A percentile compares a stretch with the other conserved stretches of the same genome.
Evolutionary conservation across 2,329 filamentous ascomycete species (phyloP).

Genomic region (Alternaria consortialis): DNA sequence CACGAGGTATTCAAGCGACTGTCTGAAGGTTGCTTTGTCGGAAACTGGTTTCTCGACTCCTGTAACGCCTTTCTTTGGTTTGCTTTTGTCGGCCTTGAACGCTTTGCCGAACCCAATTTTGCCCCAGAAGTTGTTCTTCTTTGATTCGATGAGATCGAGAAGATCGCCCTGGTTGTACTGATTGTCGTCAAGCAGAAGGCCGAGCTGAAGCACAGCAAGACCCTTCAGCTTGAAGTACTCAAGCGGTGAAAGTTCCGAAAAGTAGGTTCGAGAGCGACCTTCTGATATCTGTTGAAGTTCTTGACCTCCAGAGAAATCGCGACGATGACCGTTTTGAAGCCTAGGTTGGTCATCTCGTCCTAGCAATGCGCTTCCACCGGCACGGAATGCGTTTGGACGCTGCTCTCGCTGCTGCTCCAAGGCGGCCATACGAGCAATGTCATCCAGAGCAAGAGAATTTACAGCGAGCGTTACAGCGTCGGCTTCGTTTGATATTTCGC

Average conservation of each 20-base stretch:
- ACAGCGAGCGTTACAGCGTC: slow-evolving; percentile 87
- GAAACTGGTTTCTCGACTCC: slow-evolving; percentile 47
- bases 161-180: slow-evolving; percentile 95
- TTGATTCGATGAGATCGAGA: slow-evolving; percentile 88
- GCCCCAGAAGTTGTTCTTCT: slow-evolving; percentile 96
- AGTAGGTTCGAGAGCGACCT: slow-evolving; percentile 77
- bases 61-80: slow-evolving; percentile 77
- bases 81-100: slow-evolving; percentile 60
- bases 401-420: slow-evolving; percentile 95
- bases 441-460: slow-evolving; percentile 91
- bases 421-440: slow-evolving; percentile 94
- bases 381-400: slow-evolving; percentile 79
- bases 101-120: slow-evolving; percentile 97
- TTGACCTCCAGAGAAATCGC: slow-evolving; percentile 68
- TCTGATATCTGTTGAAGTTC: slow-evolving; percentile 62
- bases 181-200: slow-evolving; percentile 87
- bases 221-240: slow-evolving; percentile 98
- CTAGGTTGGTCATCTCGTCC: slow-evolving; percentile 69
- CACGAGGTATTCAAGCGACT: slow-evolving; percentile 85
- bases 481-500: slow-evolving; percentile 72
- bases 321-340: slow-evolving; percentile 74
- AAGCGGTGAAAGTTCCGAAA: slow-evolving; percentile 91
- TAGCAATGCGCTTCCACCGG: slow-evolving; percentile 74
- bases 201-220: slow-evolving; percentile 92
- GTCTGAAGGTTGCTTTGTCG: slow-evolving; percentile 86